Base-by-base conservation (phyloP, 2,329 filamentous ascomycete species). In the Neonectria coccinea region DNA sequence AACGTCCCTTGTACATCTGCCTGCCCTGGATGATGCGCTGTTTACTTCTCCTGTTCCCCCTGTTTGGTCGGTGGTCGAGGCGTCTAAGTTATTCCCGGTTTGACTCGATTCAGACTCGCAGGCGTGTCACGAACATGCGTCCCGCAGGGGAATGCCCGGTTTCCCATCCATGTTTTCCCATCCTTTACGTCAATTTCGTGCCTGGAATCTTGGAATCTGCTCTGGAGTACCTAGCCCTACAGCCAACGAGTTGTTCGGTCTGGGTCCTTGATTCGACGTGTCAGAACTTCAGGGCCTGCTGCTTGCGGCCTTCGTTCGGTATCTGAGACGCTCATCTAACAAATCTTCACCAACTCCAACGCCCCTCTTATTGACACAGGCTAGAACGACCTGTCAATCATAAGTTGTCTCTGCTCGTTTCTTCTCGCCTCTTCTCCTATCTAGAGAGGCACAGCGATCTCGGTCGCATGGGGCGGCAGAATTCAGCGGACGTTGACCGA, bases 111-210 rank as follows among this genome's bases (percentile, higher is more conserved):
- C 47, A 6, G 27, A 9, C 27, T 51, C 8, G 14, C 18, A 31
- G 22, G n/a, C 47, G 42, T 45, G 50, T 56, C 59, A 27, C 5
- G 20, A 14, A 45, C 59, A n/a, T 18, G 51, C 18, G 25, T 44
- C 7, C 16, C 18, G 27, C 59, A 53, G 36, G 59, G 50, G 42
- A 48, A n/a, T 48, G 60, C 54, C 57, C 41, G 41, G 25, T 51
- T 54, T 39, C 11, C 16, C 22, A 56, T 52, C 48, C 42, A 31
- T 54, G 54, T 45, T 36, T 27, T 53, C 56, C 48, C n/a, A n/a
- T 45, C 36, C 33, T 22, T 22, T 16, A 39, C 36, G 14, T 39
- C 14, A 39, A 39, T 39, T n/a, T n/a, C 36, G 16, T 31, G 18
- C 47, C 47, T 31, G 27, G 29, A 18, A 11, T 10, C 22, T 33